Percentiles rank a stretch among this genome's conserved stretches.
Conservation (phyloP, 805 yeast genomes). For the Alloascoidea africana region DNA sequence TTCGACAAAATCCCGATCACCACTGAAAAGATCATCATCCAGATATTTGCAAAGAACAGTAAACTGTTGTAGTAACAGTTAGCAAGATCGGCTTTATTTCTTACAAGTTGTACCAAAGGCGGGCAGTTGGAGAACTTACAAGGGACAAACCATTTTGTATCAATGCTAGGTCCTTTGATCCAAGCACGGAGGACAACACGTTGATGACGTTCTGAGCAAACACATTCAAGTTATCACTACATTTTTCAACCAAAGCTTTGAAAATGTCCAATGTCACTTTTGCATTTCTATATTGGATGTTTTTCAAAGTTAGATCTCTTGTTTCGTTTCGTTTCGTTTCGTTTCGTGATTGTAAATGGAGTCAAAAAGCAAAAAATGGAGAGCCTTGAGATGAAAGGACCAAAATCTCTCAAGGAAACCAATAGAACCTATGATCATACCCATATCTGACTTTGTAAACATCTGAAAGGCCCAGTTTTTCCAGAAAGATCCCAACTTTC, state of each 20-base stretch:
- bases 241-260: constrained; percentile 52
- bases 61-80: constrained; percentile 13
- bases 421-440: constrained; percentile 3
- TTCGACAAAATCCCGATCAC: constrained; percentile 42
- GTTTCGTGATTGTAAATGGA: no score
- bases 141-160: constrained; percentile 30
- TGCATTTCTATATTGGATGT: constrained; percentile 27
- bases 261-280: constrained; percentile 68
- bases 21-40: constrained; percentile 48
- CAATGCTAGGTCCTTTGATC: constrained; percentile 44
- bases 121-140: constrained; percentile 5
- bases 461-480: constrained; percentile 46
- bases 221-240: constrained; percentile 73
- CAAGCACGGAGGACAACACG: constrained; percentile 37
- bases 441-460: constrained; percentile 51
- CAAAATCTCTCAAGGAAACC: neutral
- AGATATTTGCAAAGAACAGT: constrained; percentile 29
- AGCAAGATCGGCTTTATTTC: no score
- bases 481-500: constrained; percentile 63
- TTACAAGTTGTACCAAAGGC: no score
- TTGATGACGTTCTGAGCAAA: constrained; percentile 57
- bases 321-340: no score
- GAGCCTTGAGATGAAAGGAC: constrained; percentile 1
- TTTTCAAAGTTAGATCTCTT: neutral
- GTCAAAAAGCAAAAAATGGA: no score